Evolutionary conservation across 805 yeast genomes (phyloP).

Genomic region (Candida arabinofermentans): DNA sequence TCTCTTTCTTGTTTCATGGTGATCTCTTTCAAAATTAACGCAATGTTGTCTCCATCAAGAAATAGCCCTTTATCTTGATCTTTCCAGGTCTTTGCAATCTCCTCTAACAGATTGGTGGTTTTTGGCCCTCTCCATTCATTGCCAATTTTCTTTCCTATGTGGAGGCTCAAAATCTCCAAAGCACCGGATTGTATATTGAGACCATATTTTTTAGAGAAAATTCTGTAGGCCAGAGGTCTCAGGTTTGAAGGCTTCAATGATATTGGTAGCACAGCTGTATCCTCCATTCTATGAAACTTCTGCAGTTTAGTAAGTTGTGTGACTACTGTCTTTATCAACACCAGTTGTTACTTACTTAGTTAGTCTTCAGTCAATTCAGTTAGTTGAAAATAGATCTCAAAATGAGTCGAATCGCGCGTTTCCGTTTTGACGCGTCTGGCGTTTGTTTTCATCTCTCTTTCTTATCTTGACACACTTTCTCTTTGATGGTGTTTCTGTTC

Average conservation of each 20-base stretch:
- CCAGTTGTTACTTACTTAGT: not conserved
- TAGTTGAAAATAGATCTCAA: no score
- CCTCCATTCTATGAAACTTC: conserved; percentile 11
- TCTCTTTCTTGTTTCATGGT: conserved; percentile 14
- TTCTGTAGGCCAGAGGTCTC: conserved; percentile 87
- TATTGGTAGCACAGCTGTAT: conserved; percentile 62
- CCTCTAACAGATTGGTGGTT: conserved; percentile 66
- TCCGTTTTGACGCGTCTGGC: not conserved
- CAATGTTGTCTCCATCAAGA: conserved; percentile 70
- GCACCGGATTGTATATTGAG: conserved; percentile 87
- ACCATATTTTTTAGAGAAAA: conserved; percentile 89
- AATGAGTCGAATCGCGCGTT: not conserved
- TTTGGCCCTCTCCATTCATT: conserved; percentile 75
- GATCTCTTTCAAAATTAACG: conserved; percentile 57
- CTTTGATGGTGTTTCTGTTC: no score
- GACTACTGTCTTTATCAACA: not conserved
- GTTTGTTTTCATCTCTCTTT: not conserved
- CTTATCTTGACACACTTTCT: no score
- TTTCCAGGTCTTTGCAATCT: conserved; percentile 80
- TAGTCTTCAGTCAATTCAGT: no score
- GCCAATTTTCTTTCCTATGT: conserved; percentile 74
- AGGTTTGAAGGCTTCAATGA: conserved; percentile 74
- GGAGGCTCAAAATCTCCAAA: conserved; percentile 64
- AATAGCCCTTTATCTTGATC: conserved; percentile 85
- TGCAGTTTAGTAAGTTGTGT: not conserved